phyloP scores from a whole-genome alignment of 495 filamentous ascomycete species.

The Trichoderma asperelloides region DNA sequence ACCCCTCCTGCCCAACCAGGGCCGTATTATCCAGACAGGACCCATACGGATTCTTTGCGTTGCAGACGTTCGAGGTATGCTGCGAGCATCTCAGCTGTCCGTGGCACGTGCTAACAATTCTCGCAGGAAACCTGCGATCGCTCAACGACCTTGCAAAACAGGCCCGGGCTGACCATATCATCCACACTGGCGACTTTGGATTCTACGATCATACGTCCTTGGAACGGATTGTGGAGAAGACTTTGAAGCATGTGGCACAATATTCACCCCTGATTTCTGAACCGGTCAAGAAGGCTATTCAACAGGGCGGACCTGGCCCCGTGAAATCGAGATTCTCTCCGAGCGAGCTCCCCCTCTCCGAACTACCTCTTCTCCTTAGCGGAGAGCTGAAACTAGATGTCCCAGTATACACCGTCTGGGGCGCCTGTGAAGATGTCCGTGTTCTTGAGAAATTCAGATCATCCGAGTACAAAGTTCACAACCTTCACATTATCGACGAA shows the following conservation, averaged over 20 bases:
- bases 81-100: background rate
- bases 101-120: constrained; percentile 14
- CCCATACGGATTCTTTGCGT: constrained; percentile 84
- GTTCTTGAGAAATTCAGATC: constrained; percentile 97
- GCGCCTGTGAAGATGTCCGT: constrained; percentile 96
- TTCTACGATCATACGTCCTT: constrained; percentile 97
- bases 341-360: constrained; percentile 83
- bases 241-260: constrained; percentile 93
- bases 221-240: constrained; percentile 98
- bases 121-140: constrained; percentile 80
- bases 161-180: constrained; percentile 88
- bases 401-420: constrained; percentile 98
- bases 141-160: constrained; percentile 92
- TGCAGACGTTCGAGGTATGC: constrained; percentile 87
- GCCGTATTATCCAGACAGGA: constrained; percentile 71
- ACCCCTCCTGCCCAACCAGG: constrained; percentile 49
- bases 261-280: constrained; percentile 93
- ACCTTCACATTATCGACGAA: constrained; percentile 97
- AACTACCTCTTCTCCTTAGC: constrained; percentile 84
- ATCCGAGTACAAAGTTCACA: constrained; percentile 95
- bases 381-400: constrained; percentile 84
- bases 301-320: constrained; percentile 44
- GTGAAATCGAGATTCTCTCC: constrained; percentile 75
- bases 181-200: constrained; percentile 98
- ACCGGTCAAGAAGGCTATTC: constrained; percentile 74